Conservation (phyloP, 148 eudicot genomes). For the Silene latifolia region DNA sequence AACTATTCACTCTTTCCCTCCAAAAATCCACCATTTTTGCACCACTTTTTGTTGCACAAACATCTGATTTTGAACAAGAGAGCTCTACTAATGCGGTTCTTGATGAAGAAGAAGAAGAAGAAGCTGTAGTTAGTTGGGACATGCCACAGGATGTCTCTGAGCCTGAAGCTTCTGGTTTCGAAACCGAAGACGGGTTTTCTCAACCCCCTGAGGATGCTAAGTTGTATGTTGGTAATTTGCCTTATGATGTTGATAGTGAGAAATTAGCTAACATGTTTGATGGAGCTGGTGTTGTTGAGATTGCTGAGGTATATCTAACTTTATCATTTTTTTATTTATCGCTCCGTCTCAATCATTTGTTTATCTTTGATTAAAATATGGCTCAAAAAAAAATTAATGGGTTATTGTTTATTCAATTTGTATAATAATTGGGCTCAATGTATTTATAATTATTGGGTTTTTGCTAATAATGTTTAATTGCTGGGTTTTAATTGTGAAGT, state of each 20-base stretch:
- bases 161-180: constrained; percentile 19
- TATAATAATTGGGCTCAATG: neutral
- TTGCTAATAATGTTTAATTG: neutral
- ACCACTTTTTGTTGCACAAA: constrained; percentile 30
- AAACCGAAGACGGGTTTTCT: constrained; percentile 24
- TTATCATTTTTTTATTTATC: too few species aligned
- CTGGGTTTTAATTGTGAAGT: neutral
- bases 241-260: constrained; percentile 71
- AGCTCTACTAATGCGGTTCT: constrained; percentile 33
- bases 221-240: constrained; percentile 76
- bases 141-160: neutral
- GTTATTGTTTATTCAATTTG: neutral
- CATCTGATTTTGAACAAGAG: constrained; percentile 47
- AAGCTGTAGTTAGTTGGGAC: constrained; percentile 26
- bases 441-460: neutral
- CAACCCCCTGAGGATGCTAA: constrained; percentile 72
- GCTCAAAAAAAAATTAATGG: neutral
- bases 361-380: too few species aligned
- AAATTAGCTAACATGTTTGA: constrained; percentile 63
- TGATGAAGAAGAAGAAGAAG: constrained; percentile 19
- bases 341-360: too few species aligned
- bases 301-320: constrained; percentile 80
- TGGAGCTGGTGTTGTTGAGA: constrained; percentile 78
- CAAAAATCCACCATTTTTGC: constrained; percentile 28
- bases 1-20: constrained; percentile 30